phyloP scores from a whole-genome alignment of 495 filamentous ascomycete genomes.

The Cetradonia linearis region DNA sequence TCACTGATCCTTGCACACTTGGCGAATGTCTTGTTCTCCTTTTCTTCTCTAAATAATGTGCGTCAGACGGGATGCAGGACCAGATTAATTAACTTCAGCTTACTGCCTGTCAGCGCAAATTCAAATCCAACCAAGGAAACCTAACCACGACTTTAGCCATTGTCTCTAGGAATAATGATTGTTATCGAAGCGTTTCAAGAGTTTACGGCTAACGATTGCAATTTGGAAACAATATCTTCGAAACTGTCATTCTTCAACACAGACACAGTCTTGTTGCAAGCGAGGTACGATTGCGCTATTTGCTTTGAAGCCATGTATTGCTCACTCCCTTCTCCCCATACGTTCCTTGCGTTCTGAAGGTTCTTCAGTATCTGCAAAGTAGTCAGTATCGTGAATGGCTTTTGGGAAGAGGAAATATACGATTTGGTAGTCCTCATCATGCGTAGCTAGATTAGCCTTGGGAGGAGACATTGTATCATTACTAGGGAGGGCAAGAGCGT shows the following conservation, averaged over 20 bases:
- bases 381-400: background rate
- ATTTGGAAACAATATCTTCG: background rate
- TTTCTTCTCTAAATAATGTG: background rate
- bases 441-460: background rate
- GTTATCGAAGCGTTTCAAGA: background rate
- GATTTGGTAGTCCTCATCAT: background rate
- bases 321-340: conserved; percentile 16
- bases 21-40: background rate
- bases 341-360: conserved; percentile 13
- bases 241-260: background rate
- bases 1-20: background rate
- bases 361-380: conserved; percentile 8
- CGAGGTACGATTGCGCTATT: conserved; percentile 9
- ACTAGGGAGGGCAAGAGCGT: no score
- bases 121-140: background rate
- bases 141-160: background rate
- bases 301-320: conserved; percentile 10
- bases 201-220: background rate
- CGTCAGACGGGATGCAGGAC: background rate
- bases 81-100: background rate
- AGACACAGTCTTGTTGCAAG: background rate
- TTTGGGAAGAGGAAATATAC: background rate
- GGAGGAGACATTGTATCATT: background rate
- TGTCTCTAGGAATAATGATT: background rate
- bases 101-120: background rate